These are phyloP conservation scores for Suillus placidus DNA, from an alignment of 768 basidiomycete genomes.

Conservation along the genomic window DNA sequence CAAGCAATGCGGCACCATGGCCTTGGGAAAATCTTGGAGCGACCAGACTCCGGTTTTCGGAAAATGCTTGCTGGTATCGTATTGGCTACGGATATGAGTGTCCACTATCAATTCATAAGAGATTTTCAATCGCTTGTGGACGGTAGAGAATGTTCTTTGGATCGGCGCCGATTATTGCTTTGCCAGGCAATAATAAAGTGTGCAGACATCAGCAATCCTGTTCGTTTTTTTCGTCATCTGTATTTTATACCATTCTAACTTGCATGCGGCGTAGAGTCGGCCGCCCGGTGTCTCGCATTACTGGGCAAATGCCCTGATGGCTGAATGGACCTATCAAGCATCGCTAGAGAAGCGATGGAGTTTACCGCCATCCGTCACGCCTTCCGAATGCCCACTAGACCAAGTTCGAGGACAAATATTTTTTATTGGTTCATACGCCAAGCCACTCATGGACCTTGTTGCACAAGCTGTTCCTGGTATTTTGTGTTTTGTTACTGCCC, in stretches of 20 bases:
- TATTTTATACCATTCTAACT: constrained; percentile 13
- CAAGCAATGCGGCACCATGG: constrained; percentile 82
- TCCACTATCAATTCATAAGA: constrained; percentile 84
- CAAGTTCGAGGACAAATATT: constrained; percentile 87
- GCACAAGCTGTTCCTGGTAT: constrained; percentile 73
- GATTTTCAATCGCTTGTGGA: constrained; percentile 56
- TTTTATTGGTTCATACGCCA: constrained; percentile 82
- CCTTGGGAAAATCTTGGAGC: constrained; percentile 67
- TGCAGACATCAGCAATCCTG: constrained; percentile 98
- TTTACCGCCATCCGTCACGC: constrained; percentile 60
- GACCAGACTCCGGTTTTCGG: constrained; percentile 58
- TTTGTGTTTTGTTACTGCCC: not conserved
- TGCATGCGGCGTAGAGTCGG: constrained; percentile 61
- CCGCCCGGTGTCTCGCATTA: constrained; percentile 90
- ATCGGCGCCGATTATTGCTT: constrained; percentile 63
- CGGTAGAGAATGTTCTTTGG: constrained; percentile 42
- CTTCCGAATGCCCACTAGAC: constrained; percentile 51
- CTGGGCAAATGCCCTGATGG: constrained; percentile 87
- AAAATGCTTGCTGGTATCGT: constrained; percentile 81
- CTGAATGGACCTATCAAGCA: constrained; percentile 92
- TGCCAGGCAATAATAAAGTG: constrained; percentile 96
- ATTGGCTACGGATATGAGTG: constrained; percentile 93
- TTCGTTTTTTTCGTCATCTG: constrained; percentile 44
- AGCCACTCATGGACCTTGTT: constrained; percentile 81
- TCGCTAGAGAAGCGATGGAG: constrained; percentile 79